Percentiles rank a stretch among this genome's conserved stretches.
These are phyloP conservation scores for Pseudopithomyces maydicus DNA, from an alignment of 2,329 filamentous ascomycete species.

Conservation along the genomic window DNA sequence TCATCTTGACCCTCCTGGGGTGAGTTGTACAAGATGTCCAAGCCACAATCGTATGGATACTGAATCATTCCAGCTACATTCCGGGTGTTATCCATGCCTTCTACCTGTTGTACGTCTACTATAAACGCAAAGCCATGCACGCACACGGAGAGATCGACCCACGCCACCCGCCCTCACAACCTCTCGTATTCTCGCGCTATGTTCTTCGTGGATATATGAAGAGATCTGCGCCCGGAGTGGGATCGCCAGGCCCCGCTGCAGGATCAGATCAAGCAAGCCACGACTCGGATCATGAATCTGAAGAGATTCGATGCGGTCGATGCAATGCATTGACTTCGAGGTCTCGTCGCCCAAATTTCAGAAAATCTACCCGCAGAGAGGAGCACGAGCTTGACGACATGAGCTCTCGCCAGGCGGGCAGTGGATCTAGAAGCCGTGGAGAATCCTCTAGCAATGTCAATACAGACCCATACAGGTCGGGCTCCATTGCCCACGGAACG, in stretches of 20 bases:
- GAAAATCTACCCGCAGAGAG: too few relatives aligned
- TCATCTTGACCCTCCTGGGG: constrained; percentile 53
- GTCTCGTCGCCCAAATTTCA: too few relatives aligned
- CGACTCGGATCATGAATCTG: too few relatives aligned
- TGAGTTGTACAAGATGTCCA: constrained; percentile 17
- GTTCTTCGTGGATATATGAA: constrained; percentile 70
- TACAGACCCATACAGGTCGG: too few relatives aligned
- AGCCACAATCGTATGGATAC: not conserved
- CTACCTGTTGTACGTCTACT: constrained; percentile 84
- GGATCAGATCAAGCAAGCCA: not conserved
- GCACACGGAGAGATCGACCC: constrained; percentile 56
- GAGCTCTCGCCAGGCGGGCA: too few relatives aligned
- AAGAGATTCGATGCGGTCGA: too few relatives aligned
- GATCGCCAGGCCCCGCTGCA: not conserved
- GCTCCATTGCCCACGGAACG: too few relatives aligned
- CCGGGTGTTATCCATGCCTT: constrained; percentile 81
- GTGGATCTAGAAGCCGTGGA: too few relatives aligned
- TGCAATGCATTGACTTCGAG: too few relatives aligned
- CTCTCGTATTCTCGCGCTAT: constrained; percentile 73
- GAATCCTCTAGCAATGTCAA: too few relatives aligned
- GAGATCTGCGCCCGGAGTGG: not conserved
- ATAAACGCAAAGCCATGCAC: constrained; percentile 70
- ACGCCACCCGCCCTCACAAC: constrained; percentile 60
- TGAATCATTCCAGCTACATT: constrained; percentile 60
- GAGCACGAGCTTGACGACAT: not conserved